Conservation (phyloP, 2,329 filamentous ascomycete genomes). For the Colletotrichum abscissum region DNA sequence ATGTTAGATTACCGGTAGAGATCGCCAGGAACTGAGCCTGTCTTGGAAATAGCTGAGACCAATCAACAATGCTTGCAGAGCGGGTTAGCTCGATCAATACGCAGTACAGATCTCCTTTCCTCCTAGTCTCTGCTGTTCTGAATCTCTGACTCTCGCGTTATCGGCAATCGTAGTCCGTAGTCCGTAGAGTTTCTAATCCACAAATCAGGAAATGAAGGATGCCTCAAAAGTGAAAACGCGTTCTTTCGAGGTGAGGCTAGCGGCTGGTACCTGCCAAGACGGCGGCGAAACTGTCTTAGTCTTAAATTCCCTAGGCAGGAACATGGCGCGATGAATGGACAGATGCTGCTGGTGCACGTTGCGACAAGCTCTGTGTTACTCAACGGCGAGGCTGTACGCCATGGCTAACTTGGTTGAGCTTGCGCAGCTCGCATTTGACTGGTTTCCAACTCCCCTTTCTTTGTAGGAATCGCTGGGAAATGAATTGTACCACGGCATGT, state of each 20-base stretch:
- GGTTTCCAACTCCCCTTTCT: background rate
- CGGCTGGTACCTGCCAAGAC: conserved; percentile 21
- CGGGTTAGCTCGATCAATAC: background rate
- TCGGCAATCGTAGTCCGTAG: background rate
- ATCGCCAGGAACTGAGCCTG: conserved; percentile 2
- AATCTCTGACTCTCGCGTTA: background rate
- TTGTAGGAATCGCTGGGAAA: background rate
- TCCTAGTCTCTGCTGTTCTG: background rate
- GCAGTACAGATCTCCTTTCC: background rate
- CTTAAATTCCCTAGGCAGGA: background rate
- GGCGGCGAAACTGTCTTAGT: conserved; percentile 20
- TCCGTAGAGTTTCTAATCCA: background rate
- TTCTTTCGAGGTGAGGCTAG: background rate
- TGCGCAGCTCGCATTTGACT: background rate
- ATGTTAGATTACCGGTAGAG: background rate
- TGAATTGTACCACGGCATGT: background rate
- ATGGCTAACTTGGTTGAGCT: background rate
- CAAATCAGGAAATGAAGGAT: background rate
- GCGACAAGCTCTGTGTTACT: conserved; percentile 4
- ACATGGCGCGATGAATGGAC: background rate
- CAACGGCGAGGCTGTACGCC: conserved; percentile 19
- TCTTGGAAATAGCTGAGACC: background rate
- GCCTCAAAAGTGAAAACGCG: background rate
- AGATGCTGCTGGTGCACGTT: background rate
- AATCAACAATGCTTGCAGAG: background rate